Conservation (phyloP, 2,329 filamentous ascomycete genomes). For the Trichophyton benhamiae region DNA sequence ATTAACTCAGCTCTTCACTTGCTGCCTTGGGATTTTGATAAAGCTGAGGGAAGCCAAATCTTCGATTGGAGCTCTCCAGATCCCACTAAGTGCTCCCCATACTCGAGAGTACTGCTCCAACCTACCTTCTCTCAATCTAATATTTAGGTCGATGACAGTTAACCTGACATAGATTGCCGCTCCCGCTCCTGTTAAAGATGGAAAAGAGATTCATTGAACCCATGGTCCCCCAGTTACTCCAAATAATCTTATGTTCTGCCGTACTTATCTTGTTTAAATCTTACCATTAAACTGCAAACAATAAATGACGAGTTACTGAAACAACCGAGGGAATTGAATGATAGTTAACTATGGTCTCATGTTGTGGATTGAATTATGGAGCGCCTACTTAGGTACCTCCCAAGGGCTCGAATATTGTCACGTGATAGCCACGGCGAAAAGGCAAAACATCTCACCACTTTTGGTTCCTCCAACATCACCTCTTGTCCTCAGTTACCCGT, state of each 20-base stretch:
- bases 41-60: background rate
- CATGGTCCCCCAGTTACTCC: background rate
- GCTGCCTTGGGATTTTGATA: background rate
- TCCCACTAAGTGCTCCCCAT: background rate
- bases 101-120: background rate
- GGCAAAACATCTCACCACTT: slow-evolving; percentile 1
- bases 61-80: background rate
- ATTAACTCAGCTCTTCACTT: too few species aligned
- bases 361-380: too few species aligned
- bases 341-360: too few species aligned
- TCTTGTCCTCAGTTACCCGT: slow-evolving; percentile 4
- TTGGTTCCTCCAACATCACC: background rate
- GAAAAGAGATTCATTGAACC: background rate
- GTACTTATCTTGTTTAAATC: background rate
- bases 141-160: background rate
- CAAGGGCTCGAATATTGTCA: background rate
- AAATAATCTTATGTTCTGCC: background rate
- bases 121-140: background rate
- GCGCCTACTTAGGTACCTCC: too few species aligned
- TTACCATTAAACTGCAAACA: background rate
- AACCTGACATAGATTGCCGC: background rate
- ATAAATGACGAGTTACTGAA: too few species aligned
- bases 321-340: too few species aligned
- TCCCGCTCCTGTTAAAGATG: background rate
- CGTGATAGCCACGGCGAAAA: background rate